These are phyloP conservation scores for Chlorella sp. DNA, from an alignment of 139 green algal species.

Conservation along the genomic window DNA sequence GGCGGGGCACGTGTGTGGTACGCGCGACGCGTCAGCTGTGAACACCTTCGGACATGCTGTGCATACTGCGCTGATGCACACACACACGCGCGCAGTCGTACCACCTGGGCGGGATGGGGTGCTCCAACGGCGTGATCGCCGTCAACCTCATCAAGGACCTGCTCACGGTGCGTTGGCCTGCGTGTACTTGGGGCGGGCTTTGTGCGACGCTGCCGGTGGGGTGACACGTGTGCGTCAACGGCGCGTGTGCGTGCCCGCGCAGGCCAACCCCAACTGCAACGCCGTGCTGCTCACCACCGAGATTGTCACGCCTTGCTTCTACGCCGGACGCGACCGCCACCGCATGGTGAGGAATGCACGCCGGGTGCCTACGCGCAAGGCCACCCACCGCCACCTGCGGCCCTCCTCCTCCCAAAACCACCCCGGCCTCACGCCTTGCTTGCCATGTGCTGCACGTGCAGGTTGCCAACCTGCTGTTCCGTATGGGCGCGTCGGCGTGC, in stretches of 20 bases:
- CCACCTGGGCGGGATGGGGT: conserved; percentile 73
- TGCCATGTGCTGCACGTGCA: conserved; percentile 8
- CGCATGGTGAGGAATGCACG: conserved; percentile 7
- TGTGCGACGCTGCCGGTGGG: neutral
- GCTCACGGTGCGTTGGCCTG: conserved; percentile 29
- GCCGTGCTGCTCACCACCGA: conserved; percentile 53
- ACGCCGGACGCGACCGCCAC: conserved; percentile 43
- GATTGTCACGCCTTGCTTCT: conserved; percentile 47
- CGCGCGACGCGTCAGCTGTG: no score
- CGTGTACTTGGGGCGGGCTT: neutral
- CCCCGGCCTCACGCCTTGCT: no score
- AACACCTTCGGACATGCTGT: no score
- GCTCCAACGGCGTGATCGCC: conserved; percentile 64
- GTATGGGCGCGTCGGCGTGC: conserved; percentile 38
- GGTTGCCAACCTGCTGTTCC: conserved; percentile 56
- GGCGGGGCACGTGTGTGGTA: no score
- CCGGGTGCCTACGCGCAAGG: no score
- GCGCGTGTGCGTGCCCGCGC: no score
- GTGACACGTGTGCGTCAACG: neutral
- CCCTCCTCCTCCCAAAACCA: no score
- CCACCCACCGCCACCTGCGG: no score
- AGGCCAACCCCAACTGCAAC: conserved; percentile 45
- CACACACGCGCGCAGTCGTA: conserved; percentile 21
- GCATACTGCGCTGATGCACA: no score
- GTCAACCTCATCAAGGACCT: conserved; percentile 67